Conservation (phyloP, 2,329 filamentous ascomycete genomes). For the Rutstroemia sydowiana region DNA sequence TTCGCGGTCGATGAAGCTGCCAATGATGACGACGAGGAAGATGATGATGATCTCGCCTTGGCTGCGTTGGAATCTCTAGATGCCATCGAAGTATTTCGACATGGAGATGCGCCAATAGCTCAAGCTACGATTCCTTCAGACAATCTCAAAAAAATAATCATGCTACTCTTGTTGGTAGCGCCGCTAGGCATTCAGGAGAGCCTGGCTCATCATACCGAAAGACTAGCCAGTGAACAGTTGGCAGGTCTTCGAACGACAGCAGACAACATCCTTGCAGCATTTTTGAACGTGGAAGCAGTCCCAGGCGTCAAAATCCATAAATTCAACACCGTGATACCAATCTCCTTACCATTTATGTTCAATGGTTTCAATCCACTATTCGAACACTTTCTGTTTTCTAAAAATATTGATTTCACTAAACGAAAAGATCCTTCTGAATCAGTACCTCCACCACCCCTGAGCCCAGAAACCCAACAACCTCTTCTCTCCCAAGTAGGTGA, state of each 20-base stretch:
- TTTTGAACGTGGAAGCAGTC: conserved; percentile 56
- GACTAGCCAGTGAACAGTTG: conserved; percentile 49
- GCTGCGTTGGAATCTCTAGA: conserved; percentile 63
- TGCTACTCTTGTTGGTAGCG: conserved; percentile 61
- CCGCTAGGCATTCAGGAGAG: conserved; percentile 59
- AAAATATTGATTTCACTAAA: conserved; percentile 55
- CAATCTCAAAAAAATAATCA: conserved; percentile 62
- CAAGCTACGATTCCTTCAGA: conserved; percentile 67
- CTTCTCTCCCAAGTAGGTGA: conserved; percentile 49
- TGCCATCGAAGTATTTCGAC: conserved; percentile 52
- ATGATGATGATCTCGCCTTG: conserved; percentile 57
- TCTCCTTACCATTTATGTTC: conserved; percentile 59
- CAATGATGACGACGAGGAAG: conserved; percentile 34
- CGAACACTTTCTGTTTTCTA: conserved; percentile 69
- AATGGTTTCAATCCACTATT: conserved; percentile 61
- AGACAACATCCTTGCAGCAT: conserved; percentile 57
- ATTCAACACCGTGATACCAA: conserved; percentile 53
- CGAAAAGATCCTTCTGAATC: conserved; percentile 23
- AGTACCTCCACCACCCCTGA: conserved; percentile 10
- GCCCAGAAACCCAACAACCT: conserved; percentile 22
- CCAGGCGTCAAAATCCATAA: conserved; percentile 55
- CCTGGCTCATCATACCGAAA: conserved; percentile 51
- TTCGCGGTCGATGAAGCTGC: conserved; percentile 39
- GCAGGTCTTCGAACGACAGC: conserved; percentile 53
- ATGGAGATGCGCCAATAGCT: conserved; percentile 44